Conservation (phyloP, 495 filamentous ascomycete species). For the Tetracladium marchalianum region DNA sequence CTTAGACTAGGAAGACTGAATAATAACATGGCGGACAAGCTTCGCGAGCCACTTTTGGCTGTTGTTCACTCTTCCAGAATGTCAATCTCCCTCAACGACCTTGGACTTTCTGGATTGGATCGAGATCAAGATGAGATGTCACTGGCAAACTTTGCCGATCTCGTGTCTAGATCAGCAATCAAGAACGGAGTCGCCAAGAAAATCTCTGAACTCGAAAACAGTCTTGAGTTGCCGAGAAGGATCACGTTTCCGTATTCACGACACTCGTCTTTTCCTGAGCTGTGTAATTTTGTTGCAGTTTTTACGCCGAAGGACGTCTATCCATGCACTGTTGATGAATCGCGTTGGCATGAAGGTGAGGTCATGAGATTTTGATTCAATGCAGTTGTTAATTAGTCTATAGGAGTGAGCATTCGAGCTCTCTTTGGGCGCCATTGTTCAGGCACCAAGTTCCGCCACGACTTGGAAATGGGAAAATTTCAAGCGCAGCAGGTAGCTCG, state of each 20-base stretch:
- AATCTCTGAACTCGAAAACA: neutral
- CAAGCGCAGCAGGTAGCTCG: neutral
- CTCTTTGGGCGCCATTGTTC: constrained; percentile 69
- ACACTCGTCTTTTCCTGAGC: constrained; percentile 78
- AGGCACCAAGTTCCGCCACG: constrained; percentile 50
- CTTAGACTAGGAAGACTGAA: constrained; percentile 14
- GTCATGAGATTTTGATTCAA: constrained; percentile 25
- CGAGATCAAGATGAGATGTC: constrained; percentile 31
- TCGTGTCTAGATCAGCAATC: constrained; percentile 17
- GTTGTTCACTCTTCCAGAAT: constrained; percentile 5
- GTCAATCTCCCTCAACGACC: constrained; percentile 31
- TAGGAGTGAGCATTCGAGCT: constrained; percentile 42
- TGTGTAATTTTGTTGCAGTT: constrained; percentile 56
- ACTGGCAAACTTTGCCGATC: constrained; percentile 30
- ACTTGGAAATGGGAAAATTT: constrained; percentile 42
- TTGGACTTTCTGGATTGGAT: constrained; percentile 31
- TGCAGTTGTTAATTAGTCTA: too few relatives aligned
- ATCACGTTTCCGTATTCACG: constrained; percentile 77
- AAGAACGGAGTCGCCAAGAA: neutral
- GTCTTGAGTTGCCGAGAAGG: constrained; percentile 24
- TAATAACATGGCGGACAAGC: constrained; percentile 16
- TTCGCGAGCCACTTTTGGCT: constrained; percentile 20
- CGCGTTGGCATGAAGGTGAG: constrained; percentile 48
- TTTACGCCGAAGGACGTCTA: constrained; percentile 71
- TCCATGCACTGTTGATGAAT: constrained; percentile 69